Evolutionary conservation across 1,284 basidiomycete species (phyloP).

Genomic region (Irpex lacteus): DNA sequence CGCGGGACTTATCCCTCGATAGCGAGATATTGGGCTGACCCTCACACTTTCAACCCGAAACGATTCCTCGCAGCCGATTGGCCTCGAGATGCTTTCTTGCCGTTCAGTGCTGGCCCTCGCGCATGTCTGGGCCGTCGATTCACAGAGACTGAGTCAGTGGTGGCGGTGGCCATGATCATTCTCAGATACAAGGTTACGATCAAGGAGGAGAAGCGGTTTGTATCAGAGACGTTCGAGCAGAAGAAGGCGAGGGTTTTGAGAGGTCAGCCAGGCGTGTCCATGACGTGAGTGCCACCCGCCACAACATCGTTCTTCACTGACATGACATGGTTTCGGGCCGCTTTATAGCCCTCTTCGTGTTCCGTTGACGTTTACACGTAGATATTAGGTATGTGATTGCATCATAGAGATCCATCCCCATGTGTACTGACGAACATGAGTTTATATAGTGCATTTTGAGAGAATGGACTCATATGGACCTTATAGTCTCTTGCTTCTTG

Average conservation of each 20-base stretch:
- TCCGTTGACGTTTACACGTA: conserved; percentile 15
- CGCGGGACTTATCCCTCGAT: not conserved
- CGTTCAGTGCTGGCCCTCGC: conserved; percentile 36
- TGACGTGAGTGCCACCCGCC: conserved; percentile 20
- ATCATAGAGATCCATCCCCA: not conserved
- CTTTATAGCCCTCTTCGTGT: conserved; percentile 12
- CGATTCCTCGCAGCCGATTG: conserved; percentile 37
- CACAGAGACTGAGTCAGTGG: conserved; percentile 25
- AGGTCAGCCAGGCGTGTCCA: conserved; percentile 19
- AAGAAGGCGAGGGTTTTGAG: conserved; percentile 25
- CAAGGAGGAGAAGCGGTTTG: conserved; percentile 30
- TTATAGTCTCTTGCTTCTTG: not conserved
- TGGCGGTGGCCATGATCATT: conserved; percentile 16
- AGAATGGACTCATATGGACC: not conserved
- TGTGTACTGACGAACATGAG: not conserved
- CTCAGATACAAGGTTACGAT: conserved; percentile 22
- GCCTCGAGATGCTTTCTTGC: conserved; percentile 39
- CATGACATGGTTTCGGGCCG: not conserved
- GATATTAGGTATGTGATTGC: not conserved
- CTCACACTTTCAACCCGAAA: conserved; percentile 36
- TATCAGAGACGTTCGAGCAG: conserved; percentile 28
- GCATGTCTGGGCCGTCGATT: conserved; percentile 40
- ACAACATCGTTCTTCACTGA: not conserved
- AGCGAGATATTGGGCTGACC: conserved; percentile 42
- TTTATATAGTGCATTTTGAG: not conserved